Conservation (phyloP, 192 early-diverging fungal genomes). For the Rhizophagus sp. region DNA sequence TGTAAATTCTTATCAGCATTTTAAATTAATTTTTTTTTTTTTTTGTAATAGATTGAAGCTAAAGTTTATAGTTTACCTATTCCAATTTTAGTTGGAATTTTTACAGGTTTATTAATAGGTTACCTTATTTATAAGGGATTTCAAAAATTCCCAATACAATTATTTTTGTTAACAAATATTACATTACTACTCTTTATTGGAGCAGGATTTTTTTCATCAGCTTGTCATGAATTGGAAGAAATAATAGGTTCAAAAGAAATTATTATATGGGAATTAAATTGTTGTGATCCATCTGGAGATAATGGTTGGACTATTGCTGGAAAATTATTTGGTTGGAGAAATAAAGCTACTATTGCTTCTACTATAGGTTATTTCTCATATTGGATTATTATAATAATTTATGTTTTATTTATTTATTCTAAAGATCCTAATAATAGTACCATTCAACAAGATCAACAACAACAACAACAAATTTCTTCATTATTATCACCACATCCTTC, state of each 20-base stretch:
- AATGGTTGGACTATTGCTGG: slow-evolving; percentile 75
- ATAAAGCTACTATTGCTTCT: slow-evolving; percentile 71
- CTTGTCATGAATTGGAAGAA: slow-evolving; percentile 65
- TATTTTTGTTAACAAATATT: slow-evolving; percentile 76
- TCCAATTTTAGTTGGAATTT: slow-evolving; percentile 68
- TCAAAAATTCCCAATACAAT: slow-evolving; percentile 63
- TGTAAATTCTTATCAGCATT: no score
- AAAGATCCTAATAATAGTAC: no score
- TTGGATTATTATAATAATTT: slow-evolving; percentile 52
- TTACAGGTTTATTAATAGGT: slow-evolving; percentile 67
- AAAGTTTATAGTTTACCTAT: slow-evolving; percentile 71
- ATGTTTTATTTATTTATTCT: no score
- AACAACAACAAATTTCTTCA: no score
- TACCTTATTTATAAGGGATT: slow-evolving; percentile 72
- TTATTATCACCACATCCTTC: no score
- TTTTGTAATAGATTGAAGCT: slow-evolving; percentile 49
- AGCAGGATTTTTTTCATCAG: slow-evolving; percentile 74
- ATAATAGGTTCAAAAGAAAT: slow-evolving; percentile 53
- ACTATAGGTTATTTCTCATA: slow-evolving; percentile 76
- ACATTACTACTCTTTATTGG: slow-evolving; percentile 75
- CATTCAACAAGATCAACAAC: no score
- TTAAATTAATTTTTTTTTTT: not conserved
- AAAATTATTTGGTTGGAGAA: slow-evolving; percentile 75
- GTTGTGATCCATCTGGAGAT: slow-evolving; percentile 59
- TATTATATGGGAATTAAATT: slow-evolving; percentile 62